Conservation (phyloP, 1,139 yeast genomes). For the Sugiyamaella castrensis region DNA sequence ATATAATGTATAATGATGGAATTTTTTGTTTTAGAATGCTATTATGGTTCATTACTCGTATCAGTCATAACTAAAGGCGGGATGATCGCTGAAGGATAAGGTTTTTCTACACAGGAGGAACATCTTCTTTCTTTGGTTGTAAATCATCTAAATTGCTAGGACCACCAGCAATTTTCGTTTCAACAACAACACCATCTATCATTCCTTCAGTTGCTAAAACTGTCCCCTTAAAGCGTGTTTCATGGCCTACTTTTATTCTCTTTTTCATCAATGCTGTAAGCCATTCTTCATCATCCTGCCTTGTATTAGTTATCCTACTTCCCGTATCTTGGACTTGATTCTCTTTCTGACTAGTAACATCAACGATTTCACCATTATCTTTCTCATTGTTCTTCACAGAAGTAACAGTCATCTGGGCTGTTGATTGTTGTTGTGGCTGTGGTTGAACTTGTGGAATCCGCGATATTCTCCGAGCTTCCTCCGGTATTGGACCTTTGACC, state of each 20-base stretch:
- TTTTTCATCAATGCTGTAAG: slow-evolving; percentile 35
- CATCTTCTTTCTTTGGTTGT: slow-evolving; percentile 1
- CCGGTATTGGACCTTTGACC: slow-evolving; percentile 45
- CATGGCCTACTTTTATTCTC: slow-evolving; percentile 38
- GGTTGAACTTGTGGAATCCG: slow-evolving; percentile 32
- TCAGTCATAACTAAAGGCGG: too few species aligned
- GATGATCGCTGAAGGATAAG: too few species aligned
- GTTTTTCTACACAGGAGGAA: slow-evolving; percentile 1
- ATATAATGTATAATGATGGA: background rate
- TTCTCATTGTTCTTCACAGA: background rate
- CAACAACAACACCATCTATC: slow-evolving; percentile 25
- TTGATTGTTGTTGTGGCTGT: slow-evolving; percentile 7
- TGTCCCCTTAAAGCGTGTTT: slow-evolving; percentile 37
- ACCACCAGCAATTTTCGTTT: slow-evolving; percentile 29
- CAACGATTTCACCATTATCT: background rate
- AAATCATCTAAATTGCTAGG: slow-evolving; percentile 23
- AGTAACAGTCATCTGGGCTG: background rate
- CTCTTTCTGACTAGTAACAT: too few species aligned
- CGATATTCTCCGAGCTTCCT: slow-evolving; percentile 41
- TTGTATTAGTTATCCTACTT: background rate
- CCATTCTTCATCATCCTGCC: slow-evolving; percentile 33
- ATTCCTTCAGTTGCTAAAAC: slow-evolving; percentile 27
- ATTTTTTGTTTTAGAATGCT: too few species aligned
- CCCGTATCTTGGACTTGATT: background rate
- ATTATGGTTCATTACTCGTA: too few species aligned